A percentile compares a stretch with the other conserved stretches of the same genome.
Evolutionary conservation across 2,329 filamentous ascomycete species (phyloP).

Genomic region (Metarhizium guizhouense): DNA sequence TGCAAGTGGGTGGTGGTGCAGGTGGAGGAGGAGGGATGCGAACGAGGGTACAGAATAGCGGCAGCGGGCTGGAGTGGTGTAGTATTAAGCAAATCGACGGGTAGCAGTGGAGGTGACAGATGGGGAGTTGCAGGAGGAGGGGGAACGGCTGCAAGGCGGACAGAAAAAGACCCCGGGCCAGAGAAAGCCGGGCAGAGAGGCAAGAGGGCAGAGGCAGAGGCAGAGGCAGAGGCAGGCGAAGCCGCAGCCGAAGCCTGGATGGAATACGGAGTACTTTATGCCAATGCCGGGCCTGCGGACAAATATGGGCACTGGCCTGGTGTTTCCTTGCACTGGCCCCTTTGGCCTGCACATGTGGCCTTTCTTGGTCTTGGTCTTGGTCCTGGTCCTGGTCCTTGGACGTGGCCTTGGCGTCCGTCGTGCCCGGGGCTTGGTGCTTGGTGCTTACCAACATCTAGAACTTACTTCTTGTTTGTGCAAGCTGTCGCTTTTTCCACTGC

Average conservation of each 20-base stretch:
- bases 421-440: background rate
- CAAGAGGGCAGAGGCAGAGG: no score
- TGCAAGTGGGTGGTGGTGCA: conserved; percentile 11
- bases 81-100: conserved; percentile 4
- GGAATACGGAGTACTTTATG: no score
- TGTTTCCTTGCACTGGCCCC: no score
- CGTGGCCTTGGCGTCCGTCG: background rate
- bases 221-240: no score
- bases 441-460: no score
- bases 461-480: no score
- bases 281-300: no score
- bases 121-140: conserved; percentile 7
- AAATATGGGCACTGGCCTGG: no score
- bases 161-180: background rate
- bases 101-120: conserved; percentile 6
- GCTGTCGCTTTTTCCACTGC: no score
- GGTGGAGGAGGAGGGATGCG: conserved; percentile 11
- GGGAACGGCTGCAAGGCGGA: conserved; percentile 7
- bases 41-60: conserved; percentile 10
- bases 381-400: background rate
- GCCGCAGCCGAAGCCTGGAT: no score
- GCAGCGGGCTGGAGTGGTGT: conserved; percentile 7
- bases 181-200: no score
- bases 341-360: no score
- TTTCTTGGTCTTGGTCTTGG: background rate